Evolutionary conservation across 108 stramenopile genomes (phyloP).

Genomic region (Nitzschia sp.): DNA sequence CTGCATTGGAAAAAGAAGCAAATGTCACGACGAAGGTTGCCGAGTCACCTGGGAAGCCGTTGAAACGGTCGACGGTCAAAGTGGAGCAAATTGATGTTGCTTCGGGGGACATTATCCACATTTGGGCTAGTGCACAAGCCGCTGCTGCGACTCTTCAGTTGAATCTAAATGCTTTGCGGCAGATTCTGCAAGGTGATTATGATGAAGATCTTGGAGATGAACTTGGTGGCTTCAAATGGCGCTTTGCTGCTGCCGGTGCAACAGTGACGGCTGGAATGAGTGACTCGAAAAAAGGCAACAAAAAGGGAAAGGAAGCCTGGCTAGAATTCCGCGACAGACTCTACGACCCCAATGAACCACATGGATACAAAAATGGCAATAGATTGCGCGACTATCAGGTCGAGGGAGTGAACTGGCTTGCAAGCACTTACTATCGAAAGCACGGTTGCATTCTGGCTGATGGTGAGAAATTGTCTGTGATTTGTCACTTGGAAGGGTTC

Average conservation of each 20-base stretch:
- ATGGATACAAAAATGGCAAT: conserved; percentile 80
- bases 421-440: conserved; percentile 88
- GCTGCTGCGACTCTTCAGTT: conserved; percentile 83
- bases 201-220: conserved; percentile 85
- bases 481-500: conserved; percentile 9
- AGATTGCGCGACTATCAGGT: conserved; percentile 92
- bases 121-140: conserved; percentile 80
- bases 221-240: conserved; percentile 82
- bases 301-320: conserved; percentile 81
- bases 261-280: conserved; percentile 67
- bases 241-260: conserved; percentile 74
- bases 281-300: conserved; percentile 48
- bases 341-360: conserved; percentile 80
- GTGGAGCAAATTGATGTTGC: conserved; percentile 70
- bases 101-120: conserved; percentile 65
- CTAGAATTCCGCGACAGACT: conserved; percentile 81
- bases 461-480: conserved; percentile 50
- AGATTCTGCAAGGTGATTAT: conserved; percentile 68
- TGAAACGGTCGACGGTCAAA: conserved; percentile 75
- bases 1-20: conserved; percentile 16
- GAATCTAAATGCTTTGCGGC: conserved; percentile 54
- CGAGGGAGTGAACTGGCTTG: conserved; percentile 95
- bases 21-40: conserved; percentile 23
- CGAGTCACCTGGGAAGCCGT: conserved; percentile 38
- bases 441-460: conserved; percentile 94